These are phyloP conservation scores for Smithsoniella earleae DNA, from an alignment of 163 green algal species.

Conservation along the genomic window DNA sequence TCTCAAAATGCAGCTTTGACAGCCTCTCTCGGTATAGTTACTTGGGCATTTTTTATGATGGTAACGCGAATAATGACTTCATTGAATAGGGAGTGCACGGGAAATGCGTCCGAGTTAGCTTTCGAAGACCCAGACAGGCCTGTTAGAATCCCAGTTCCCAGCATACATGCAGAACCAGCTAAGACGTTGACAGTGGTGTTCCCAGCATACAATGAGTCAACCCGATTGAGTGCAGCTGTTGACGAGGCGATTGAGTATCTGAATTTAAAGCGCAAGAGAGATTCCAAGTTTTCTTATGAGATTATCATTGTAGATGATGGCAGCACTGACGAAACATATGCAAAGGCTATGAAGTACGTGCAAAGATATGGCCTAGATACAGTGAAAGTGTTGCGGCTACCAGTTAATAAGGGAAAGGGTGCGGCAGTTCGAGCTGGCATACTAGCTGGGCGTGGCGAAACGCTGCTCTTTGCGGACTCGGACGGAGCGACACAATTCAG, in stretches of 20 bases:
- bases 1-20: background rate
- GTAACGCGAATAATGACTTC: background rate
- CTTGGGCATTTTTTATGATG: background rate
- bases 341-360: conserved; percentile 32
- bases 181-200: conserved; percentile 79
- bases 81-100: conserved; percentile 23
- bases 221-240: conserved; percentile 66
- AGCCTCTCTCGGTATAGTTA: background rate
- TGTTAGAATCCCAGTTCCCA: conserved; percentile 7
- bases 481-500: conserved; percentile 80
- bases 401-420: conserved; percentile 78
- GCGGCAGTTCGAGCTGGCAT: conserved; percentile 65
- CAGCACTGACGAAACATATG: conserved; percentile 54
- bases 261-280: conserved; percentile 34
- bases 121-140: conserved; percentile 19
- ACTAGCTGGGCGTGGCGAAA: conserved; percentile 59
- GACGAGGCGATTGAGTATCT: conserved; percentile 62
- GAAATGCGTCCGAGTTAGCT: background rate
- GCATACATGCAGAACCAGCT: conserved; percentile 19
- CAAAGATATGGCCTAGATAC: conserved; percentile 64
- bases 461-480: conserved; percentile 80
- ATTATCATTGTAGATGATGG: conserved; percentile 93
- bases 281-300: conserved; percentile 79
- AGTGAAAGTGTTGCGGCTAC: conserved; percentile 70
- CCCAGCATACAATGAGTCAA: conserved; percentile 89